Percentiles rank a stretch among this genome's conserved stretches.
phyloP scores from a whole-genome alignment of 2,329 filamentous ascomycete genomes.

The Colletotrichum sublineola region DNA sequence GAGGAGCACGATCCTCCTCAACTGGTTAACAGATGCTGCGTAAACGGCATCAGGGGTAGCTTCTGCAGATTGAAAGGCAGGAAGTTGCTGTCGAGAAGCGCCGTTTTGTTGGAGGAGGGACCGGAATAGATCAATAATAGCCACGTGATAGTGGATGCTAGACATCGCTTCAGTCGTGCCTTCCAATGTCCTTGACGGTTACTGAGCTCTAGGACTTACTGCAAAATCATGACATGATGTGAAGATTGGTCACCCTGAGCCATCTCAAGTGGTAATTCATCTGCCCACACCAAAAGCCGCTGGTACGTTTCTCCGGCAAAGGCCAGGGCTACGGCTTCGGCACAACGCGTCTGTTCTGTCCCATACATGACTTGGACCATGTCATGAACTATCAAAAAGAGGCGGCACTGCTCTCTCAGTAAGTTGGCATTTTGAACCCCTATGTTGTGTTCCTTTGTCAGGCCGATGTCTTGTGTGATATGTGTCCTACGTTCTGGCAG shows the following conservation, averaged over 20 bases:
- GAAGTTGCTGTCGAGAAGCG: constrained; percentile 35
- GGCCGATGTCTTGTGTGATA: background rate
- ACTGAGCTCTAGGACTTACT: constrained; percentile 47
- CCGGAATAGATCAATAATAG: constrained; percentile 53
- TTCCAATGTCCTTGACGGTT: background rate
- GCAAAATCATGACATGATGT: constrained; percentile 52
- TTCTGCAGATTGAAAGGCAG: constrained; percentile 49
- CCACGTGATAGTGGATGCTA: constrained; percentile 56
- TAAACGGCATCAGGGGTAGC: constrained; percentile 50
- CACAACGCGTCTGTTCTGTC: constrained; percentile 27
- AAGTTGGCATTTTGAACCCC: background rate
- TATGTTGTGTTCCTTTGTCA: background rate
- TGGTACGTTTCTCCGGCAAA: constrained; percentile 55
- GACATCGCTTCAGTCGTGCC: background rate
- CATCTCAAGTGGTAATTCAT: constrained; percentile 49
- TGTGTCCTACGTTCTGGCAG: background rate
- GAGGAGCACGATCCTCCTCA: constrained; percentile 55
- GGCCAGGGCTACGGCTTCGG: constrained; percentile 37
- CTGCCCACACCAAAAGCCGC: constrained; percentile 55
- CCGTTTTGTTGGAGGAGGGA: constrained; percentile 44
- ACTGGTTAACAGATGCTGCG: constrained; percentile 52
- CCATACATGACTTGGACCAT: constrained; percentile 47
- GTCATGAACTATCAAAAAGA: constrained; percentile 54
- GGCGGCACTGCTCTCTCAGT: constrained; percentile 45
- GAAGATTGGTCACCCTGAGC: constrained; percentile 46